These are phyloP conservation scores for Elsinoe arachidis DNA, from an alignment of 2,329 filamentous ascomycete species.

Conservation along the genomic window DNA sequence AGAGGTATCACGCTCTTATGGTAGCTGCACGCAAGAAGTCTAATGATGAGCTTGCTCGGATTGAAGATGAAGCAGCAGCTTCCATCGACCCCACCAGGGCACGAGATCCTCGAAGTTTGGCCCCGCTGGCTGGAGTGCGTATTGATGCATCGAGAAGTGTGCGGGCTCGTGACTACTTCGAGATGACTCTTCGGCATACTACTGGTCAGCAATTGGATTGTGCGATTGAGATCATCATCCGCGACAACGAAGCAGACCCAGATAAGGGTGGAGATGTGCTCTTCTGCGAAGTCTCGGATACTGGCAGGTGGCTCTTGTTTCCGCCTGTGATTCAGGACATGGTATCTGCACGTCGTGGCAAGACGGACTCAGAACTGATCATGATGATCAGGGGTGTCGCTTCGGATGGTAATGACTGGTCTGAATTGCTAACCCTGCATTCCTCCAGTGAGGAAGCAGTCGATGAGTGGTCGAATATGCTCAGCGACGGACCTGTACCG, in stretches of 20 bases:
- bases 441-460: constrained; percentile 69
- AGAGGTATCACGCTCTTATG: constrained; percentile 63
- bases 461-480: constrained; percentile 77
- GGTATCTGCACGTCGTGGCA: constrained; percentile 72
- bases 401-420: constrained; percentile 60
- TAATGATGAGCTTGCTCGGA: constrained; percentile 62
- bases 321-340: constrained; percentile 68
- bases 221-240: constrained; percentile 74
- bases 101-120: constrained; percentile 69
- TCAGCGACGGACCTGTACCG: constrained; percentile 58
- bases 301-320: constrained; percentile 76
- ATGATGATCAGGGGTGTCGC: constrained; percentile 75
- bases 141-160: constrained; percentile 77
- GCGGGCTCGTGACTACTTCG: constrained; percentile 81
- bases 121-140: constrained; percentile 57
- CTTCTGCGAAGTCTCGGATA: constrained; percentile 77
- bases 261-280: constrained; percentile 73
- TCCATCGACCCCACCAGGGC: constrained; percentile 73
- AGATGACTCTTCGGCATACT: constrained; percentile 75
- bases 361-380: constrained; percentile 63
- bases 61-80: constrained; percentile 79
- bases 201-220: constrained; percentile 85
- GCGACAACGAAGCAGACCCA: constrained; percentile 65
- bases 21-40: constrained; percentile 65
- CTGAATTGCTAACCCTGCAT: constrained; percentile 69